Base-by-base conservation (phyloP, 352 stramenopile genomes). In the Pythium guiyangense region DNA sequence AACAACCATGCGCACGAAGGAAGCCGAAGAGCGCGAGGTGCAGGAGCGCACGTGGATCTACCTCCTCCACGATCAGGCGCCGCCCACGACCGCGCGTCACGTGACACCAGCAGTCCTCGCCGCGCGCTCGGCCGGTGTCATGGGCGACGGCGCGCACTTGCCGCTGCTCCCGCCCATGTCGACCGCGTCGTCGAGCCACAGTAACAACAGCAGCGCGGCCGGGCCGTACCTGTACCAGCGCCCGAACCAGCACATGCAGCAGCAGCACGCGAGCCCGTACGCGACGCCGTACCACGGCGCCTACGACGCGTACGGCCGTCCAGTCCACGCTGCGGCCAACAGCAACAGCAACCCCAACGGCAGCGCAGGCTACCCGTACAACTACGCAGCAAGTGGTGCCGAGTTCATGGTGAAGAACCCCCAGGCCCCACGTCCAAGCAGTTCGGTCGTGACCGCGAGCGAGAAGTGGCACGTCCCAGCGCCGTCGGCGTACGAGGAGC, bases 41-140 rank as follows among this genome's bases (percentile, higher is more conserved):
- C 35, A 52, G 49, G 47, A 62, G 47, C 35, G 57, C 63, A 45
- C 52, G 61, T 63, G 54, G 54, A 63, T 67, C 49, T 63, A 59
- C 56, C 12, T 66, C 54, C 57, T 55, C 11, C 34, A 62, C 54
- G 62, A 70, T 40, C 44, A 60, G 29, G 35, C 59, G 22, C 58
- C 52, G 20, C 48, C 63, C 25, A 58, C 49, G 10, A 31, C 35
- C 34, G 31, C 49, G 43, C 50, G 50, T 18, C 17, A 54, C 49
- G 57, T 63, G 31, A 63, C 57, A 14, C 57, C 57, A 4, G 57
- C 59, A 6, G 52, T 65, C 26, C 52, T 65, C 18, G 59, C 59
- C 1, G 52, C 52, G 43, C 57, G 57, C 35, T 57, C 57, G 18
- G 26, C 49, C 10, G 50, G 50, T 44, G 52, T 49, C 9, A 15